Evolutionary conservation across 2,329 filamentous ascomycete species (phyloP), one percentile per base, ranked within the genome.

Genomic region (Aspergillus sp.): DNA sequence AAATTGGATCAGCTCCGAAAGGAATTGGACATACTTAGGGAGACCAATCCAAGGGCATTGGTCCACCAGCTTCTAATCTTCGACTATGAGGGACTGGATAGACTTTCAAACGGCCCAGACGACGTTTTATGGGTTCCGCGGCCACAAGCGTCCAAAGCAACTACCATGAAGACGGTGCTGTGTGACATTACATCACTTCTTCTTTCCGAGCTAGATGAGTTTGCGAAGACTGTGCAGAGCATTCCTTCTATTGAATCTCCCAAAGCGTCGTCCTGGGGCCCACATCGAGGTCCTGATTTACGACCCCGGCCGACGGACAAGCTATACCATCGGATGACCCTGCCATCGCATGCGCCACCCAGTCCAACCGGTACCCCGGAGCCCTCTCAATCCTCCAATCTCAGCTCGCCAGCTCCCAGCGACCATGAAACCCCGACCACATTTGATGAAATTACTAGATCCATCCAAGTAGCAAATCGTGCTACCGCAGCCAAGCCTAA

Each of bases 1-100:
- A 64, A 59, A 13, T 54, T 70, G 10, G 57, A 65, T 30, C 59
- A 68, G 28, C 57, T 77, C 32, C 57, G 66, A 47, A 79, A 85
- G 59, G 85, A 88, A 57, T 72, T 94, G 29, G 79, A 87, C 59
- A 77, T 81, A 45, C 65, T 93, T 48, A 78, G 81, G 58, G 85
- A 90, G 61, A 76, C 78, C 49, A 90, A 88, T 60, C 81, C 86
- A 13, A 86, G 85, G 57, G 85, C 85, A 1, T 74, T 94, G 40
- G 81, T 90, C 1, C 87, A 93, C 56, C 85, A 85, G 46, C 75
- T 93, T 9, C 67, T 95, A 41, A 70, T 95, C 29, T 95, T 95
- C 64, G 88, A 95, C 62, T 85, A 85, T 35, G 71, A 76, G 39
- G 70, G 68, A 10, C 69, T 74, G 2, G 68, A 80, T 11, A 75